Base-by-base conservation (phyloP, 2,329 filamentous ascomycete species). In the Fusarium hainanense region DNA sequence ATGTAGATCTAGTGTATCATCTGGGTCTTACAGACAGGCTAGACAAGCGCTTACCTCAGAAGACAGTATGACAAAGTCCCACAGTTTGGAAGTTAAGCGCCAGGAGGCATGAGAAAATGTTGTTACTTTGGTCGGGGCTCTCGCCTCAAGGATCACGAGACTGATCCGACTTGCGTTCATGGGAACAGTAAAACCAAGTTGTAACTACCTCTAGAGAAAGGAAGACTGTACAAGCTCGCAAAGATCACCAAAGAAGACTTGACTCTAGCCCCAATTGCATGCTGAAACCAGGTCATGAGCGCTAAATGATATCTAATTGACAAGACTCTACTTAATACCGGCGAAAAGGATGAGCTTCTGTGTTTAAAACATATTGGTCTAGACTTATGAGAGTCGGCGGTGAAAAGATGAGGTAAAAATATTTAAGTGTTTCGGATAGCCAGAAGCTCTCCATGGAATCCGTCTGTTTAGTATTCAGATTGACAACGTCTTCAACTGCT, bases 361-460 rank as follows among this genome's bases (percentile, higher is more conserved):
- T 87, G 58, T 86, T 87, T 32, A 89, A 77, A 41, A 93, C 89
- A 77, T 84, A 93, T 11, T 92, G 85, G 77, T 93, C 91, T 74
- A 93, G 77, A 74, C 84, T 90, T 42, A 92, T 82, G 30, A 89
- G 72, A n/a, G 86, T 83, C 1, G 89, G 87, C 18, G 90, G 85
- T 23, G 87, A 88, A 71, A 93, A 93, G 28, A 93, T 85, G 51
- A 93, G 77, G 70, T 90, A 93, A 59, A 92, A 92, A 69, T 93
- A 93, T 79, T 93, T 93, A 63, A 93, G 79, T 18, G 90, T 93
- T 81, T 93, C 90, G 0, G 88, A 88, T 73, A 91, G 81, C 89
- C 91, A 93, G 73, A 92, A 93, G 65, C 87, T 90, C 82, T 92
- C 88, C 88, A 90, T 90, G 6, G 85, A 85, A 70, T 93, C 89